A percentile compares a stretch with the other conserved stretches of the same genome.
Conservation (phyloP, 2,329 filamentous ascomycete genomes). For the Aspergillus neotritici region DNA sequence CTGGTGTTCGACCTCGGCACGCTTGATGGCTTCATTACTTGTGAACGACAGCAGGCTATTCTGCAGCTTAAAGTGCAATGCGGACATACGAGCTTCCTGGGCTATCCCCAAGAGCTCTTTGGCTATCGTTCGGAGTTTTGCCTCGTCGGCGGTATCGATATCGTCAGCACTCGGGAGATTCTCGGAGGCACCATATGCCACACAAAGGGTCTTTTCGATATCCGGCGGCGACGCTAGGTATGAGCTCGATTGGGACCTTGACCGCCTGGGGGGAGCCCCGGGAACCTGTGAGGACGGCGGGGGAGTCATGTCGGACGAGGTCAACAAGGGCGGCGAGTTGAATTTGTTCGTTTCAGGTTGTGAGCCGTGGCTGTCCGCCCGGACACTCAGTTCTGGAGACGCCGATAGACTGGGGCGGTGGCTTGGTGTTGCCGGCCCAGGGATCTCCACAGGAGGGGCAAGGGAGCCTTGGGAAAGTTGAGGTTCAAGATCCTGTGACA, state of each 20-base stretch:
- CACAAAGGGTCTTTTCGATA: conserved; percentile 38
- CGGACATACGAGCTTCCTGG: conserved; percentile 71
- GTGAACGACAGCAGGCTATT: conserved; percentile 79
- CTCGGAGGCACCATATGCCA: conserved; percentile 38
- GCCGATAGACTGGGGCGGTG: conserved; percentile 29
- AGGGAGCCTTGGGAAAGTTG: conserved; percentile 30
- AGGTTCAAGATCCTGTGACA: conserved; percentile 28
- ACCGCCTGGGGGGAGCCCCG: conserved; percentile 37
- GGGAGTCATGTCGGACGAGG: conserved; percentile 54
- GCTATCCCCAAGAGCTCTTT: conserved; percentile 50
- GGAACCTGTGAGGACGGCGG: conserved; percentile 58
- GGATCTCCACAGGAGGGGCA: conserved; percentile 35
- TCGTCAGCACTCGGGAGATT: conserved; percentile 47
- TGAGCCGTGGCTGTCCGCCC: conserved; percentile 27
- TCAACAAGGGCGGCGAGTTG: conserved; percentile 41
- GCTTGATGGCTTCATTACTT: conserved; percentile 75
- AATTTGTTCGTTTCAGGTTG: conserved; percentile 29
- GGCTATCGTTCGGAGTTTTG: conserved; percentile 51
- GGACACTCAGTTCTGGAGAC: conserved; percentile 31
- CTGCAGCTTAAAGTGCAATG: conserved; percentile 85
- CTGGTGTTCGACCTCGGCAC: conserved; percentile 83
- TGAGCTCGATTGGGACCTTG: conserved; percentile 35
- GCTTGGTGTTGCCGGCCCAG: conserved; percentile 31
- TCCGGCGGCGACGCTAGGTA: conserved; percentile 46
- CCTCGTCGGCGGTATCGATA: conserved; percentile 47